A percentile compares a stretch with the other conserved stretches of the same genome.
These are phyloP conservation scores for Penicillium rolfsii DNA, from an alignment of 2,329 filamentous ascomycete species.

Conservation along the genomic window DNA sequence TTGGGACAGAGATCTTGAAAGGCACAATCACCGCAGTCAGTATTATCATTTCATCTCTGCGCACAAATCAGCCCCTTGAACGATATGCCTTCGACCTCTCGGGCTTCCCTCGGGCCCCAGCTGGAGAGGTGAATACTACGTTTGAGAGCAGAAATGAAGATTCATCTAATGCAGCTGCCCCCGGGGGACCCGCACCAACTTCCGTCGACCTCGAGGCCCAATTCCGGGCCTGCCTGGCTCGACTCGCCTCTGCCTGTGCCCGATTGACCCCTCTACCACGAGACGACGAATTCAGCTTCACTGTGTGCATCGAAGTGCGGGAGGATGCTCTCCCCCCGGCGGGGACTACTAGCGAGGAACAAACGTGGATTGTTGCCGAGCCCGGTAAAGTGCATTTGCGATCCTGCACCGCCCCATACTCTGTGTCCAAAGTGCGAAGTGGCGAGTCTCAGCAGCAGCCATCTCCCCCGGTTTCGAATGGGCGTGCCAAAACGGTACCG, in stretches of 20 bases:
- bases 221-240: slow-evolving; percentile 52
- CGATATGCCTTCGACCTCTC: slow-evolving; percentile 65
- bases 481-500: slow-evolving; percentile 61
- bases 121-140: slow-evolving; percentile 54
- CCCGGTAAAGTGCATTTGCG: slow-evolving; percentile 48
- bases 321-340: slow-evolving; percentile 52
- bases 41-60: slow-evolving; percentile 59
- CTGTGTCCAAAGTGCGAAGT: slow-evolving; percentile 43
- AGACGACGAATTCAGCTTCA: slow-evolving; percentile 54
- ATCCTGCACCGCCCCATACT: slow-evolving; percentile 46
- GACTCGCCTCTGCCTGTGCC: slow-evolving; percentile 50
- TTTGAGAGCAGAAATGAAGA: slow-evolving; percentile 50
- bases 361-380: slow-evolving; percentile 65
- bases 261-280: slow-evolving; percentile 49
- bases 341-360: slow-evolving; percentile 53
- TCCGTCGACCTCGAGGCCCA: slow-evolving; percentile 52
- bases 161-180: slow-evolving; percentile 36
- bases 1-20: slow-evolving; percentile 69
- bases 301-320: slow-evolving; percentile 53
- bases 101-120: slow-evolving; percentile 56
- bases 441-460: slow-evolving; percentile 40
- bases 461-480: slow-evolving; percentile 43
- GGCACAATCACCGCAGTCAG: slow-evolving; percentile 59
- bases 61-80: slow-evolving; percentile 58
- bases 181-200: slow-evolving; percentile 35